Evolutionary conservation across 2,329 filamentous ascomycete genomes (phyloP).

Genomic region (Paraconiothyrium brasiliense): DNA sequence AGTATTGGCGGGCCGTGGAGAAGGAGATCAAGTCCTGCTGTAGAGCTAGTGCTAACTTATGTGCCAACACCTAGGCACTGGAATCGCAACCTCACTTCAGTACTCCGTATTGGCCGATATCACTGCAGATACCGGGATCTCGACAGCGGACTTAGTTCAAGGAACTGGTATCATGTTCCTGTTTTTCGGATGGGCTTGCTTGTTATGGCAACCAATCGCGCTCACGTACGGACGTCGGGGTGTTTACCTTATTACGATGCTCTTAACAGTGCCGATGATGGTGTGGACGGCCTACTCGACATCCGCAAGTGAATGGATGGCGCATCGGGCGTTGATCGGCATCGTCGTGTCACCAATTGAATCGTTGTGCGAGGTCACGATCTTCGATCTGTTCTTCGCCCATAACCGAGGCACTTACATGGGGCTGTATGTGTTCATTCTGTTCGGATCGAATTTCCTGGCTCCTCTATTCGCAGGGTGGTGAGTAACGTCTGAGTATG

Average conservation of each 20-base stretch:
- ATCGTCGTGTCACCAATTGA: constrained; percentile 14
- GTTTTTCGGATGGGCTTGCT: constrained; percentile 11
- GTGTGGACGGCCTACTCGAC: constrained; percentile 9
- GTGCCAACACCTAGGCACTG: not conserved
- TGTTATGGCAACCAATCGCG: constrained; percentile 15
- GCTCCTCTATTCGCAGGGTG: no score
- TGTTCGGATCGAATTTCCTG: no score
- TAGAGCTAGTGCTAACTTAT: not conserved
- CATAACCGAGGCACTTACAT: constrained; percentile 11
- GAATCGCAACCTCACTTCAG: not conserved
- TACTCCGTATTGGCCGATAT: not conserved
- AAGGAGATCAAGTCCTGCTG: not conserved
- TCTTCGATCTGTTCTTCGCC: constrained; percentile 13
- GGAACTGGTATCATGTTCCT: constrained; percentile 13
- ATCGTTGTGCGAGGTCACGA: constrained; percentile 4
- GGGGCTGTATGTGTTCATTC: no score
- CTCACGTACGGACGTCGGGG: constrained; percentile 10
- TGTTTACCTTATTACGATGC: constrained; percentile 1
- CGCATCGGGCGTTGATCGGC: constrained; percentile 4
- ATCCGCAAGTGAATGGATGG: constrained; percentile 8
- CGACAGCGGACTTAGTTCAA: not conserved
- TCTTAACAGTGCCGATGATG: not conserved
- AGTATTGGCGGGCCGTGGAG: not conserved
- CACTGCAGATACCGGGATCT: constrained; percentile 2
- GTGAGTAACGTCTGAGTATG: no score